phyloP scores from a whole-genome alignment of 2,329 filamentous ascomycete species.

The Penicillium occitanis region DNA sequence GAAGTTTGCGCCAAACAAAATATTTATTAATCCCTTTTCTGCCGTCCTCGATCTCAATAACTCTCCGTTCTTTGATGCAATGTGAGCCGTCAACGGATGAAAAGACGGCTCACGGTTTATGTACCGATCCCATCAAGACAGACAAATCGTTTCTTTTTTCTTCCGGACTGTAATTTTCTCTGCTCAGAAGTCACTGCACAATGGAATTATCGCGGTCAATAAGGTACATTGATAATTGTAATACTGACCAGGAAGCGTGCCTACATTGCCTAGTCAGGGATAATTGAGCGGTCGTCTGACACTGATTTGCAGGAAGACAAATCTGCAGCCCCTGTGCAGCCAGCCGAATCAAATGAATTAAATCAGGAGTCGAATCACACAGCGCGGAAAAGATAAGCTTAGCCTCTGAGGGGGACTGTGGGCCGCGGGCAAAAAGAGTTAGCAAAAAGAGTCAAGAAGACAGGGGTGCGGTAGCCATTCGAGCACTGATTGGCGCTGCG shows the following conservation, averaged over 20 bases:
- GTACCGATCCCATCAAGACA: neutral
- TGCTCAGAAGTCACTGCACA: neutral
- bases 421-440: neutral
- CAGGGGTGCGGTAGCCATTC: neutral
- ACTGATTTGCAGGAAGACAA: neutral
- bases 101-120: neutral
- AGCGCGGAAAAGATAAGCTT: constrained; percentile 1
- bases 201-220: neutral
- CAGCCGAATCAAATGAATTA: neutral
- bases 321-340: neutral
- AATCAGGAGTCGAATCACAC: neutral
- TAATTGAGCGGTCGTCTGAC: neutral
- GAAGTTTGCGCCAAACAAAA: neutral
- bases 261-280: neutral
- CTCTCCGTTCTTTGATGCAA: neutral
- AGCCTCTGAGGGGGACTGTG: neutral
- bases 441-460: neutral
- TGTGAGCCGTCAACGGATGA: neutral
- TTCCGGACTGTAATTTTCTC: neutral
- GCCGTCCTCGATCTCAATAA: neutral
- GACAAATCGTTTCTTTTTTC: too few species aligned
- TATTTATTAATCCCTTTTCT: neutral
- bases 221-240: neutral
- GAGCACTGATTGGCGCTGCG: constrained; percentile 4
- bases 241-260: neutral